A percentile compares a stretch with the other conserved stretches of the same genome.
These are phyloP conservation scores for Debaryomyces sp. DNA, from an alignment of 1,139 yeast species.

Conservation along the genomic window DNA sequence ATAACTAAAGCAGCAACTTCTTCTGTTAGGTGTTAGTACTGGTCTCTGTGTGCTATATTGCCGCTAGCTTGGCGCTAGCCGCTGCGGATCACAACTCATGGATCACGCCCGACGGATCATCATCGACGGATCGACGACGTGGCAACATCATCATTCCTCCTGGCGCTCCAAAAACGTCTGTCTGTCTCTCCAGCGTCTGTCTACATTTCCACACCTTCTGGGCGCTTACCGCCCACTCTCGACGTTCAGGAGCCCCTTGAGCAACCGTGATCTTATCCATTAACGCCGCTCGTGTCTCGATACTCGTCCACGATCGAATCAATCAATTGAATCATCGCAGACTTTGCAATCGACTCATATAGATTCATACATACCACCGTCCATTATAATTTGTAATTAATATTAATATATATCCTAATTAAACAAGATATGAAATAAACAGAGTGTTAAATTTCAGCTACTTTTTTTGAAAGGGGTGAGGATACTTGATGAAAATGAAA, in stretches of 20 bases:
- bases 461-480: conserved; percentile 10
- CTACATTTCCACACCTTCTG: background rate
- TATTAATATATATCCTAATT: conserved; percentile 19
- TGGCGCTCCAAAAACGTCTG: background rate
- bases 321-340: conserved; percentile 12
- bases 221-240: background rate
- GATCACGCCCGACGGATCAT: background rate
- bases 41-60: background rate
- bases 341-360: background rate
- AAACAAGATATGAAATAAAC: conserved; percentile 10
- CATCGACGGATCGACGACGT: background rate
- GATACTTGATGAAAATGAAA: background rate
- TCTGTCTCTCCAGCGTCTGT: background rate
- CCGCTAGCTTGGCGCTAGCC: background rate
- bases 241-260: background rate
- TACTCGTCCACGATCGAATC: conserved; percentile 2
- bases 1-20: conserved; percentile 80
- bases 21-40: conserved; percentile 38
- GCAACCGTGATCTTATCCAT: conserved; percentile 2
- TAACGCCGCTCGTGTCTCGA: conserved; percentile 1
- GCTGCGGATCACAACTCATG: background rate
- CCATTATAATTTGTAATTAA: conserved; percentile 33
- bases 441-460: conserved; percentile 13
- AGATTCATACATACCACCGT: conserved; percentile 47
- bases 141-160: background rate